A percentile compares a stretch with the other conserved stretches of the same genome.
These are phyloP conservation scores for Gynandropsis gynandra DNA, from an alignment of 345 rosid species.

Conservation along the genomic window DNA sequence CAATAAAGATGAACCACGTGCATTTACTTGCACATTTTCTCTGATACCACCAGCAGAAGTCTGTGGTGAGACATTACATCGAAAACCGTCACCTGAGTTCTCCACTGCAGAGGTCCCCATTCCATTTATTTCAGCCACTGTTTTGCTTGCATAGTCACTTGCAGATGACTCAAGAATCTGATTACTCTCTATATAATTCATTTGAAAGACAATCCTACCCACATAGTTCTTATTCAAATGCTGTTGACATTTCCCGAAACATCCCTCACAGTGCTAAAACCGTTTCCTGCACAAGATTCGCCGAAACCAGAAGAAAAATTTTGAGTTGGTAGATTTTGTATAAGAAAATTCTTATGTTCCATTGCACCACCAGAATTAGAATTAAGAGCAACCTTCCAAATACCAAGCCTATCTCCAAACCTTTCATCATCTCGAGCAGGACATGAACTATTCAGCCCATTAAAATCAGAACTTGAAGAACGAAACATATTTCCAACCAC, in stretches of 20 bases:
- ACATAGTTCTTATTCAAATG: slow-evolving; percentile 34
- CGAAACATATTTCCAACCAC: slow-evolving; percentile 32
- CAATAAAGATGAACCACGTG: slow-evolving; percentile 33
- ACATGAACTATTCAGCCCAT: slow-evolving; percentile 29
- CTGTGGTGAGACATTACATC: slow-evolving; percentile 21
- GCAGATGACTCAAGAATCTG: slow-evolving; percentile 42
- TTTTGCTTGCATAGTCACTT: slow-evolving; percentile 34
- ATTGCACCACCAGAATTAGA: slow-evolving; percentile 27
- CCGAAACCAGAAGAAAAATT: slow-evolving; percentile 34
- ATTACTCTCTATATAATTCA: slow-evolving; percentile 32
- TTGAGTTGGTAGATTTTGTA: slow-evolving; percentile 31
- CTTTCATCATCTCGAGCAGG: slow-evolving; percentile 32
- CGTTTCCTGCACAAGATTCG: slow-evolving; percentile 27
- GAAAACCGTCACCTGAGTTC: slow-evolving; percentile 31
- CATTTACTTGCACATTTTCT: slow-evolving; percentile 42
- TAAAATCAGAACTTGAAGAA: slow-evolving; percentile 32
- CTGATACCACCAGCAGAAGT: slow-evolving; percentile 28
- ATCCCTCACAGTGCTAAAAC: slow-evolving; percentile 29
- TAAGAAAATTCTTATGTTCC: slow-evolving; percentile 30
- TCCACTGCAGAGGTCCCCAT: slow-evolving; percentile 32
- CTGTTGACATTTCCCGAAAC: slow-evolving; percentile 34
- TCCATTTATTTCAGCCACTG: slow-evolving; percentile 25
- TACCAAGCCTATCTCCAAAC: slow-evolving; percentile 34
- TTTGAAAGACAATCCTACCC: slow-evolving; percentile 37
- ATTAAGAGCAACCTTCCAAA: slow-evolving; percentile 41